These are phyloP conservation scores for Lathyrus sativus DNA, from an alignment of 306 rosid species.

Conservation along the genomic window DNA sequence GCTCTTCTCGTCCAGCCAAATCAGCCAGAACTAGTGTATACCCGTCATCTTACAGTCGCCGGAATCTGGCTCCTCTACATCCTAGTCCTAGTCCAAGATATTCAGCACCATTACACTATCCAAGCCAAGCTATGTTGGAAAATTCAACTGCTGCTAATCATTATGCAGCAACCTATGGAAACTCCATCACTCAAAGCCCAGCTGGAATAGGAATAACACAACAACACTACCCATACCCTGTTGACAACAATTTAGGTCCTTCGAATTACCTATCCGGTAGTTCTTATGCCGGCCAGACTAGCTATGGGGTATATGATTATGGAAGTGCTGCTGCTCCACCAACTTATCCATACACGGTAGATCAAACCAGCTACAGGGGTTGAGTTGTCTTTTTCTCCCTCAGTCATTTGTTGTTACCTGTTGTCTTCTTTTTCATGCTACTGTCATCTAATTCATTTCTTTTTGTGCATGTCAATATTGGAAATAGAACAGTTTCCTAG, in stretches of 20 bases:
- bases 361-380: constrained; percentile 39
- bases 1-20: constrained; percentile 65
- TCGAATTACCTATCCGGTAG: constrained; percentile 46
- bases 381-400: neutral
- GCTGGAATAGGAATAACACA: constrained; percentile 57
- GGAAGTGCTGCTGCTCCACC: constrained; percentile 53
- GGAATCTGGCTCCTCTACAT: constrained; percentile 60
- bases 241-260: constrained; percentile 50
- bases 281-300: constrained; percentile 63
- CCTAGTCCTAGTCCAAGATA: constrained; percentile 64
- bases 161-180: constrained; percentile 57
- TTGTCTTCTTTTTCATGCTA: neutral
- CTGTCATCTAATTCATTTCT: neutral
- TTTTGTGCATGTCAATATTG: constrained; percentile 26
- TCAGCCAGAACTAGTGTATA: constrained; percentile 51
- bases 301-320: constrained; percentile 58
- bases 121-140: constrained; percentile 54
- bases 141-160: constrained; percentile 51
- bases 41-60: constrained; percentile 56
- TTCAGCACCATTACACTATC: constrained; percentile 56
- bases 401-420: neutral
- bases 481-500: constrained; percentile 16
- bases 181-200: constrained; percentile 58
- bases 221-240: constrained; percentile 65
- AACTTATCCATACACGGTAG: constrained; percentile 50